Evolutionary conservation across 2,329 filamentous ascomycete genomes (phyloP).

Genomic region (Diaporthe destruens): DNA sequence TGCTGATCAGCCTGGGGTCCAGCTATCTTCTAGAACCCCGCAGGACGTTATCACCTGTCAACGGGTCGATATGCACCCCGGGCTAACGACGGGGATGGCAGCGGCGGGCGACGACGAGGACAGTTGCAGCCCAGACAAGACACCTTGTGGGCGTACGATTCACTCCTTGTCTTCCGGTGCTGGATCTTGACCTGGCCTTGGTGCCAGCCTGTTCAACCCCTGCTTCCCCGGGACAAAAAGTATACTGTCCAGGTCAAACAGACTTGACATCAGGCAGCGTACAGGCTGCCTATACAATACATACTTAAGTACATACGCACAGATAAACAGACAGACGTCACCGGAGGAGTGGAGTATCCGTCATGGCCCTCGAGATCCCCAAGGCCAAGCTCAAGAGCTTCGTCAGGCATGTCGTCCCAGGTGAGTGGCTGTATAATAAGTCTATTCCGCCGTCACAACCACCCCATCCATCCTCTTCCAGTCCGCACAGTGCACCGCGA

Average conservation of each 20-base stretch:
- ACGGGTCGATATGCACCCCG: slow-evolving; percentile 28
- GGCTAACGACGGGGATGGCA: slow-evolving; percentile 23
- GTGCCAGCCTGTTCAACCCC: neutral
- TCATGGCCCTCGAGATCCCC: slow-evolving; percentile 36
- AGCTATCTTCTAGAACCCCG: slow-evolving; percentile 18
- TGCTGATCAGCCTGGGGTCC: slow-evolving; percentile 12
- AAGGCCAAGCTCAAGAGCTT: slow-evolving; percentile 36
- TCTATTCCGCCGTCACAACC: neutral
- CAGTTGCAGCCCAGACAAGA: neutral
- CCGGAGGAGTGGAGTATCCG: neutral
- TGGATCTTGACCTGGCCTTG: neutral
- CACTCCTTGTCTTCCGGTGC: neutral
- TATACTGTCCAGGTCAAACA: neutral
- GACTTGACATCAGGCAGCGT: too few species aligned
- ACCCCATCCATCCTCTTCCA: neutral
- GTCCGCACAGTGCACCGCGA: too few species aligned
- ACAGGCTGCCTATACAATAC: too few species aligned
- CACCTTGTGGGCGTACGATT: neutral
- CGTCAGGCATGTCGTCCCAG: slow-evolving; percentile 36
- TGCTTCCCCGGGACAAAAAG: neutral
- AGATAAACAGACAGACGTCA: neutral
- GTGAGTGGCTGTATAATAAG: slow-evolving; percentile 11
- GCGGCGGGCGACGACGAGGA: slow-evolving; percentile 9
- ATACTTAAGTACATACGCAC: too few species aligned
- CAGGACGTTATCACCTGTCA: slow-evolving; percentile 26